phyloP scores from a whole-genome alignment of 1,284 basidiomycete species.

The Malassezia furfur region DNA sequence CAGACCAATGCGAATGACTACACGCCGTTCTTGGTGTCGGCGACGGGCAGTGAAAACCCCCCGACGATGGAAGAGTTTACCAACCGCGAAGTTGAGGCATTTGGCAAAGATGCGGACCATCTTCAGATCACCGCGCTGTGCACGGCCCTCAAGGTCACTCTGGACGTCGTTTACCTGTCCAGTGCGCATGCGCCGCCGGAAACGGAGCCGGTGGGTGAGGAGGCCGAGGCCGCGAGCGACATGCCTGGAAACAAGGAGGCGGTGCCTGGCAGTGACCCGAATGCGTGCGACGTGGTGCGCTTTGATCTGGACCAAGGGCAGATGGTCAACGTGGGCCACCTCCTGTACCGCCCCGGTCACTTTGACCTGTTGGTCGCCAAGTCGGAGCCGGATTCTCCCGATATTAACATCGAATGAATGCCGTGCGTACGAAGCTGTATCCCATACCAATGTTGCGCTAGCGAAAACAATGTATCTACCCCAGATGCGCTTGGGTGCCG shows the following conservation, averaged over 20 bases:
- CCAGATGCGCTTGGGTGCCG: too few relatives aligned
- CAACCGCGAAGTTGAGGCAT: slow-evolving; percentile 33
- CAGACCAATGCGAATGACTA: slow-evolving; percentile 32
- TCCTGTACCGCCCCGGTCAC: slow-evolving; percentile 16
- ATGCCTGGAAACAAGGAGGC: neutral
- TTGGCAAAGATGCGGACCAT: slow-evolving; percentile 43
- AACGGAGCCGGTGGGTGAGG: neutral
- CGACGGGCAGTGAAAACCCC: slow-evolving; percentile 2
- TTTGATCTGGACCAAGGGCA: slow-evolving; percentile 35
- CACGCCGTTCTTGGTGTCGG: slow-evolving; percentile 31
- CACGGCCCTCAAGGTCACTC: slow-evolving; percentile 25
- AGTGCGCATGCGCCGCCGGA: slow-evolving; percentile 24
- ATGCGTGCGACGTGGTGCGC: slow-evolving; percentile 32
- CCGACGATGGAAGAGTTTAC: slow-evolving; percentile 34
- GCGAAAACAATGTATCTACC: neutral
- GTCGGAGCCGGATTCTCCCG: neutral
- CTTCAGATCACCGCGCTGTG: slow-evolving; percentile 39
- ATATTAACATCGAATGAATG: neutral
- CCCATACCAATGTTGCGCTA: neutral
- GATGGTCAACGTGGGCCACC: slow-evolving; percentile 11
- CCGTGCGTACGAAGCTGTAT: too few relatives aligned
- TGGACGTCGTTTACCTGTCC: slow-evolving; percentile 38
- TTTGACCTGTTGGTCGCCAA: slow-evolving; percentile 9
- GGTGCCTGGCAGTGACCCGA: slow-evolving; percentile 2
- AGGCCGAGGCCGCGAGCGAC: neutral